Conservation (phyloP, 768 basidiomycete species). For the Kwoniella sp. region DNA sequence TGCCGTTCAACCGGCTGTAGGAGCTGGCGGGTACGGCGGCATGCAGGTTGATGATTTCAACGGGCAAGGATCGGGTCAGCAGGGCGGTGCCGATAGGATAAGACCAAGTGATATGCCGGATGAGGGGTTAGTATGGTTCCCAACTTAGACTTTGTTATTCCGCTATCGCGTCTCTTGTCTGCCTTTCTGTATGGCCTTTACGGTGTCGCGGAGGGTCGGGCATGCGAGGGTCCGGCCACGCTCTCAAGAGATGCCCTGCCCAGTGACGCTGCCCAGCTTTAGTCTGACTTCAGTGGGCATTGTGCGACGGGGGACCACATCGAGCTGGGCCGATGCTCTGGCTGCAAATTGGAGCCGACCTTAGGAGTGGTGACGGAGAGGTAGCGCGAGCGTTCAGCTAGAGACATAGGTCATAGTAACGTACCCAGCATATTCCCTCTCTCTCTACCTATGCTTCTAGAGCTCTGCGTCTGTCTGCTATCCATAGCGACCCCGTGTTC, state of each 20-base stretch:
- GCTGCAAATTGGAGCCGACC: too few species aligned
- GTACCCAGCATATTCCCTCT: slow-evolving; percentile 58
- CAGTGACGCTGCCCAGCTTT: too few species aligned
- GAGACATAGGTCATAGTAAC: slow-evolving; percentile 65
- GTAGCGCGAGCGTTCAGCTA: background rate
- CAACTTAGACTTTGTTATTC: slow-evolving; percentile 34
- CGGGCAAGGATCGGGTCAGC: slow-evolving; percentile 2
- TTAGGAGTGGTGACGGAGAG: background rate
- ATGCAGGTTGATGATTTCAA: slow-evolving; percentile 4
- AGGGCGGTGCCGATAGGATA: slow-evolving; percentile 34
- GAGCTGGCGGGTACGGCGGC: slow-evolving; percentile 2
- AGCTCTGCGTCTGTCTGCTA: background rate
- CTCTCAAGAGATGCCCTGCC: background rate
- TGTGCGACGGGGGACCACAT: too few species aligned
- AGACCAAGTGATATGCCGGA: slow-evolving; percentile 85
- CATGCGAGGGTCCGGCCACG: too few species aligned
- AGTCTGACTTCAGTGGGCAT: too few species aligned
- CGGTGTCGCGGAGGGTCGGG: too few species aligned
- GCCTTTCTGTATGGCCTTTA: too few species aligned
- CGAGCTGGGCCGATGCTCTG: too few species aligned
- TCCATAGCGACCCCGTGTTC: slow-evolving; percentile 45
- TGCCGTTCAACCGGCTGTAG: slow-evolving; percentile 1
- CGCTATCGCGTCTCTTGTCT: background rate
- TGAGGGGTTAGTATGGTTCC: slow-evolving; percentile 82
- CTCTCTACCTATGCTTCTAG: slow-evolving; percentile 43